These are phyloP conservation scores for Albizia julibrissin DNA, from an alignment of 306 rosid species.

Conservation along the genomic window DNA sequence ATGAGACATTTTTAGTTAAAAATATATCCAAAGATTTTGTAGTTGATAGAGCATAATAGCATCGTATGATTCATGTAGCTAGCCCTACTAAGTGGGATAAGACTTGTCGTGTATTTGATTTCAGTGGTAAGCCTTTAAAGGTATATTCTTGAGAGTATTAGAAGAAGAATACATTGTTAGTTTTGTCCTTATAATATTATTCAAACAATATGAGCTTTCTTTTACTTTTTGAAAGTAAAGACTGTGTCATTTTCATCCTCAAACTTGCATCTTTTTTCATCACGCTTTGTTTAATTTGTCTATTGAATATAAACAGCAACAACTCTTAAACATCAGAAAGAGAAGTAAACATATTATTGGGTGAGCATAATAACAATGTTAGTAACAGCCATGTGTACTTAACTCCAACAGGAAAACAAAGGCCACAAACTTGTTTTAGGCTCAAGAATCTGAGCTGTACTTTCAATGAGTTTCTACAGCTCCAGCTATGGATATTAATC, in stretches of 20 bases:
- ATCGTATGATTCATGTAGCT: too few relatives aligned
- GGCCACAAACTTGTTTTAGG: neutral
- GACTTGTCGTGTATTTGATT: too few relatives aligned
- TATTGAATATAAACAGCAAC: neutral
- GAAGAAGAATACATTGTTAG: too few relatives aligned
- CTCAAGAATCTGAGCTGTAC: neutral
- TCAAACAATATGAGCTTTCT: too few relatives aligned
- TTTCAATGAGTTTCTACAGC: conserved; percentile 7
- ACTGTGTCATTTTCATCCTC: neutral
- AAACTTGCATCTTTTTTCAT: neutral
- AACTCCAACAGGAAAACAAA: conserved; percentile 12
- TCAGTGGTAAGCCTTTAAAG: too few relatives aligned
- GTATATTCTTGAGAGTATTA: too few relatives aligned
- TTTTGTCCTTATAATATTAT: too few relatives aligned
- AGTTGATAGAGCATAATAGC: too few relatives aligned
- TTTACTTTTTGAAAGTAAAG: neutral
- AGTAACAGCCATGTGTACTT: conserved; percentile 1
- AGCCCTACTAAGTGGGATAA: too few relatives aligned
- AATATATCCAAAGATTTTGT: too few relatives aligned
- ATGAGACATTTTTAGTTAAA: too few relatives aligned
- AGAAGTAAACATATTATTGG: neutral
- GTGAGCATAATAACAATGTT: neutral
- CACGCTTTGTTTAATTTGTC: neutral
- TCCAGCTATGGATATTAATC: neutral
- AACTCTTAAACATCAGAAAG: neutral